Conservation (phyloP, 108 stramenopile species). For the Nannochloropsis oceanica region DNA sequence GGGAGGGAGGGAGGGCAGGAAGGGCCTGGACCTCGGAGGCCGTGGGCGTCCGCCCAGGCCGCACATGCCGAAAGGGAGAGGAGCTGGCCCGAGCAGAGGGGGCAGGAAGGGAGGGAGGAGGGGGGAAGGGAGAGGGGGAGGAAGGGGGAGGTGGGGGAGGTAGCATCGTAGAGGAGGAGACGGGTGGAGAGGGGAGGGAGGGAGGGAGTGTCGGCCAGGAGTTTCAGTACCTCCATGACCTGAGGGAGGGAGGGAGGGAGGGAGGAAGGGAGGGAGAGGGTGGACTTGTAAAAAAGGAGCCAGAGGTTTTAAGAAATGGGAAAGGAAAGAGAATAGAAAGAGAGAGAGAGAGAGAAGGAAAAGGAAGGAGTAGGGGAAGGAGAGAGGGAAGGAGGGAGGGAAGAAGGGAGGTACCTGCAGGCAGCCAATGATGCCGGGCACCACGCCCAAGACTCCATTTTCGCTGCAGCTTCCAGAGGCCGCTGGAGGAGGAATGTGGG, state of each 20-base stretch:
- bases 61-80: neutral
- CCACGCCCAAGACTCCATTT: slow-evolving; percentile 12
- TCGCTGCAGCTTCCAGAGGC: slow-evolving; percentile 21
- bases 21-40: neutral
- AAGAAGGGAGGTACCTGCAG: neutral
- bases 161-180: neutral
- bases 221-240: neutral
- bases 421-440: slow-evolving; percentile 1
- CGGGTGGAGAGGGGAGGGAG: neutral
- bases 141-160: neutral
- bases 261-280: neutral
- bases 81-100: neutral
- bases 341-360: neutral
- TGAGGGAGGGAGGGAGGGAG: neutral
- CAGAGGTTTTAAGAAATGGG: neutral
- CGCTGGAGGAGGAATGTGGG: neutral
- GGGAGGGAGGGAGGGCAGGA: neutral
- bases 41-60: neutral
- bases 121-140: neutral
- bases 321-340: no score
- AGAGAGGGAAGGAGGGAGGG: neutral
- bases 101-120: neutral
- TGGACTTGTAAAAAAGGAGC: no score
- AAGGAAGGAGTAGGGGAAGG: neutral
- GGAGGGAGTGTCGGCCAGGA: neutral